A percentile compares a stretch with the other conserved stretches of the same genome.
phyloP scores from a whole-genome alignment of 2,329 filamentous ascomycete species.

The Graphilbum fragrans region DNA sequence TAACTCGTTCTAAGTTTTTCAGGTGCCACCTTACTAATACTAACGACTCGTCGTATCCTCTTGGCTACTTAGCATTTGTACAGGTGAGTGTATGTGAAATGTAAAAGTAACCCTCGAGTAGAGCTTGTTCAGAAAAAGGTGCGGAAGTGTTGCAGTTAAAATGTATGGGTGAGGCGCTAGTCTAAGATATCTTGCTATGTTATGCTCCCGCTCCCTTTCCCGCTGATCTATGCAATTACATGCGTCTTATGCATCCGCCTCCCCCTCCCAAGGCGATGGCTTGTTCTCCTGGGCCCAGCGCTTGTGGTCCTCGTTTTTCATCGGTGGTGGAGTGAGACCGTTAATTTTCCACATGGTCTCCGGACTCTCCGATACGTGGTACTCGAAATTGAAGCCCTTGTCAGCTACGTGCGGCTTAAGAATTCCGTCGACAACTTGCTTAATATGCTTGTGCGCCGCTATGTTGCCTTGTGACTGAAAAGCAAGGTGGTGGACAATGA shows the following conservation, averaged over 20 bases:
- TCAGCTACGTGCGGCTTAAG: slow-evolving; percentile 27
- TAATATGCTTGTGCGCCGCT: slow-evolving; percentile 1
- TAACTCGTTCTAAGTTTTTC: too few species aligned
- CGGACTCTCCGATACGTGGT: slow-evolving; percentile 27
- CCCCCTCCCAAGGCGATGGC: slow-evolving; percentile 1
- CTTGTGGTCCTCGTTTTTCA: not conserved
- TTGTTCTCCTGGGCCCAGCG: slow-evolving; percentile 2
- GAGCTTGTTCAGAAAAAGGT: too few species aligned
- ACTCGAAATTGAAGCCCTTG: slow-evolving; percentile 30
- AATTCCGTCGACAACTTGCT: slow-evolving; percentile 15
- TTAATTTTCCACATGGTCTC: slow-evolving; percentile 30
- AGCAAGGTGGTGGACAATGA: slow-evolving; percentile 8
- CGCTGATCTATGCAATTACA: too few species aligned
- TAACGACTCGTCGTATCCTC: too few species aligned
- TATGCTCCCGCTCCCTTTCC: too few species aligned
- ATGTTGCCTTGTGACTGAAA: slow-evolving; percentile 3
- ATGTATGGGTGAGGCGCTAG: too few species aligned
- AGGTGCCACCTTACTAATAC: too few species aligned
- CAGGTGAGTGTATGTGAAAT: too few species aligned
- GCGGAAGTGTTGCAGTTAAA: too few species aligned
- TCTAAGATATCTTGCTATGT: too few species aligned
- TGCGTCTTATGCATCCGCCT: not conserved
- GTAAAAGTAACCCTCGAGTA: too few species aligned
- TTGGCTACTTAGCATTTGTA: too few species aligned
- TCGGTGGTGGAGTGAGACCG: slow-evolving; percentile 10